Evolutionary conservation across 768 basidiomycete species (phyloP).

Genomic region (Amyloporia xantha): DNA sequence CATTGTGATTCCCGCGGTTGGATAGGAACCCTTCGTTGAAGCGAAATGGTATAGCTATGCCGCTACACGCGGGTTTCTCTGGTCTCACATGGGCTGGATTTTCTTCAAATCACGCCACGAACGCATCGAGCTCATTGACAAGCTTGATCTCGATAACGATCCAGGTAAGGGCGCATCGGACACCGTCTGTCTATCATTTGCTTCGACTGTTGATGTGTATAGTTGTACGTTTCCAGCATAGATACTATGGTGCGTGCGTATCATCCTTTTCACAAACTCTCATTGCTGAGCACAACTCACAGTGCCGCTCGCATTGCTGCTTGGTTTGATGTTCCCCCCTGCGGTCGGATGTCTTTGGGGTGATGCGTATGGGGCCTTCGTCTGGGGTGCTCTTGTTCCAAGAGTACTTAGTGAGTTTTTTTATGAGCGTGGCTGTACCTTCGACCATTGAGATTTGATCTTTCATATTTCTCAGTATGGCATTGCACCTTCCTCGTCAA

Average conservation of each 20-base stretch:
- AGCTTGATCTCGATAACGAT: conserved; percentile 61
- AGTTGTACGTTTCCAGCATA: conserved; percentile 71
- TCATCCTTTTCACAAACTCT: too few species aligned
- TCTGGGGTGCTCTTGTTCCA: conserved; percentile 67
- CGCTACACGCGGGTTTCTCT: conserved; percentile 66
- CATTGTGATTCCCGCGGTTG: not conserved
- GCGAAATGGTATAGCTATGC: conserved; percentile 43
- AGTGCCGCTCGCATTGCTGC: conserved; percentile 56
- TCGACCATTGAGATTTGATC: too few species aligned
- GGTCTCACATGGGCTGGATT: conserved; percentile 83
- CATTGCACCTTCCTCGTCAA: conserved; percentile 69
- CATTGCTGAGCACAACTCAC: not conserved
- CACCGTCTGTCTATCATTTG: not conserved
- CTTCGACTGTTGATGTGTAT: not conserved
- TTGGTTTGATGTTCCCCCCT: conserved; percentile 54
- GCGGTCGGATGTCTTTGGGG: conserved; percentile 49
- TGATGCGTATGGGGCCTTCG: conserved; percentile 60
- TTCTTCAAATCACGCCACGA: conserved; percentile 69
- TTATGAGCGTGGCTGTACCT: not conserved
- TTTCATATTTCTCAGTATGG: conserved; percentile 50
- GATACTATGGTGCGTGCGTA: conserved; percentile 44
- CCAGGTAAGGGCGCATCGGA: conserved; percentile 38
- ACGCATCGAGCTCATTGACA: conserved; percentile 55
- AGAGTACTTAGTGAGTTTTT: conserved; percentile 48
- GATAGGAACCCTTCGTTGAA: not conserved